Evolutionary conservation across 1,284 basidiomycete genomes (phyloP).

Genomic region (Apiotrichum laibachii): DNA sequence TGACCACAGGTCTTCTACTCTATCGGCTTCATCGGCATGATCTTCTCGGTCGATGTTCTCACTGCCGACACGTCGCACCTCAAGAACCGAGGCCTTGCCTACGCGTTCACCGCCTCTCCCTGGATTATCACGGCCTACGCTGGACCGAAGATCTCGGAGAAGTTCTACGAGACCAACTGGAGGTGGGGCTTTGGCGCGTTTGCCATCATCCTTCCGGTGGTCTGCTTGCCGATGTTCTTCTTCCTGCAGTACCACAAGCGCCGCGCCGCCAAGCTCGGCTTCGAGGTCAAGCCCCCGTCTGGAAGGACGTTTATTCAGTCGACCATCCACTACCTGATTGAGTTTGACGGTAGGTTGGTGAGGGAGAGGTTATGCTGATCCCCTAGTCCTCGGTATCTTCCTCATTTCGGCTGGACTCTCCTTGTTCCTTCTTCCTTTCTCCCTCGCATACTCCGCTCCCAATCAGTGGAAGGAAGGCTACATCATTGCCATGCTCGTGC

Average conservation of each 20-base stretch:
- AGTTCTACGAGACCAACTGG: conserved; percentile 46
- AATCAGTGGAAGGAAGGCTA: conserved; percentile 38
- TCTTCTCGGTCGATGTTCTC: conserved; percentile 50
- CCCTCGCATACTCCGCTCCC: conserved; percentile 39
- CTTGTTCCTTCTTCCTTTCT: conserved; percentile 51
- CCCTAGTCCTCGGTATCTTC: conserved; percentile 47
- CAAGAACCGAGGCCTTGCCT: conserved; percentile 50
- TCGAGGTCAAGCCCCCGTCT: conserved; percentile 15
- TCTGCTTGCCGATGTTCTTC: conserved; percentile 32
- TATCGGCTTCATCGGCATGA: conserved; percentile 48
- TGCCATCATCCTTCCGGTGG: conserved; percentile 49
- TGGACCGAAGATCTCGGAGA: conserved; percentile 42
- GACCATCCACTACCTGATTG: conserved; percentile 42
- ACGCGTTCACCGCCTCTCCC: conserved; percentile 50
- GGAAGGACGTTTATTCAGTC: conserved; percentile 27
- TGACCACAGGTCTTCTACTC: conserved; percentile 35
- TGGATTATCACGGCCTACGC: conserved; percentile 50
- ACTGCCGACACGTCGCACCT: conserved; percentile 51
- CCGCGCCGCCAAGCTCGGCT: conserved; percentile 27
- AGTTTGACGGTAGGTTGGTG: conserved; percentile 32
- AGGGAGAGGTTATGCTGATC: neutral
- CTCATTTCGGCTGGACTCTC: conserved; percentile 44
- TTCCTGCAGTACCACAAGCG: conserved; percentile 36
- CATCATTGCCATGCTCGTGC: conserved; percentile 50
- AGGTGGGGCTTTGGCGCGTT: conserved; percentile 51